Base-by-base conservation (phyloP, 2,329 filamentous ascomycete species). In the Drechslerella coelobrocha region DNA sequence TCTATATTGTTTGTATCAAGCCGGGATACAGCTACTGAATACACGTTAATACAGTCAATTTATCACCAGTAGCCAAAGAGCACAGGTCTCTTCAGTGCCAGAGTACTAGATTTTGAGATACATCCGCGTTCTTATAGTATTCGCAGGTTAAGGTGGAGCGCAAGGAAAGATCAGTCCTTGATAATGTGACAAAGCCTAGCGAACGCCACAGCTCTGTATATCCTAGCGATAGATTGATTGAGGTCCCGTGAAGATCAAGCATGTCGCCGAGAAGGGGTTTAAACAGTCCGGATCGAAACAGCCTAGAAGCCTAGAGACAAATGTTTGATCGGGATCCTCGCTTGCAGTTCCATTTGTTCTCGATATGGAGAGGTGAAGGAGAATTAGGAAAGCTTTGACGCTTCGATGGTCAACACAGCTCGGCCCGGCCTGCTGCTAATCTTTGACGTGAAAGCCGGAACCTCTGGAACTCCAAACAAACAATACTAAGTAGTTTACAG, bases 91-190 rank as follows among this genome's bases (percentile, higher is more conserved):
- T 34, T 34, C 12, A 12, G 29, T 12, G 29, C 29, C 29, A 6
- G 29, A 34, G 12, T 7, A 34, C 6, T 7, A 34, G 12, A 34
- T 12, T 34, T 12, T 6, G 12, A 34, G 6, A 34, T 34, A 6
- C 29, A 6, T 34, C 6, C 12, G 12, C 29, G 34, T 5, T 10
- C 17, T 39, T 39, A 14, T 14, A 3, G 12, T 14, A 39, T 69
- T 69, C 65, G 65, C 65, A 53, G 65, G 65, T 69, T 57, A 69
- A 69, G 65, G 65, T 69, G 65, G 65, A 69, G 65, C 65, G 57
- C 65, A 69, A 57, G 65, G 65, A 59, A 62, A 69, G 57, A 69
- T 69, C 24, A 37, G 29, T 69, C 65, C 65, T 62, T 69, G 65
- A 69, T 39, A 34, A 29, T n/a, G 63, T 69, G 57, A 37, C 56